phyloP scores from a whole-genome alignment of 2,329 filamentous ascomycete genomes.

The Pyrenophora graminea region DNA sequence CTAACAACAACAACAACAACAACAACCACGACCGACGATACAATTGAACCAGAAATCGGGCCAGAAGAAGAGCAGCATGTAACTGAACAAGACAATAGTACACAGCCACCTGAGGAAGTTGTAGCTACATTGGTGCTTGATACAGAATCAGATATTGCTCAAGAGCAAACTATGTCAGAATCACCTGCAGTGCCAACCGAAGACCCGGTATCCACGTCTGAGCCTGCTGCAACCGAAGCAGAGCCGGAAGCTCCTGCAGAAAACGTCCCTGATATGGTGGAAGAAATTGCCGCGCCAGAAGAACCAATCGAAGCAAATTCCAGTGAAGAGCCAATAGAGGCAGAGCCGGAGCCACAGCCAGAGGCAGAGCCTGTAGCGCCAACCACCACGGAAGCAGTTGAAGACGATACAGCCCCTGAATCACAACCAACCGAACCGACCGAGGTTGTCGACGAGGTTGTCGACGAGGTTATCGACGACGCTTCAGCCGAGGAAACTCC shows the following conservation, averaged over 20 bases:
- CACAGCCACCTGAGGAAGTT: conserved; percentile 2
- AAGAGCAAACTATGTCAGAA: too few species aligned
- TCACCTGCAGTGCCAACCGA: neutral
- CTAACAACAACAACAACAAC: neutral
- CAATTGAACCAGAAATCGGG: conserved; percentile 9
- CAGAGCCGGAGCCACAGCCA: neutral
- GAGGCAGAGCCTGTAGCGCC: too few species aligned
- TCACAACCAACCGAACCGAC: neutral
- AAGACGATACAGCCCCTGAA: conserved; percentile 1
- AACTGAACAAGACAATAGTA: conserved; percentile 1
- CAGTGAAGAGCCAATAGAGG: conserved; percentile 1
- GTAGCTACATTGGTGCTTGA: neutral
- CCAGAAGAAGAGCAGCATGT: conserved; percentile 9
- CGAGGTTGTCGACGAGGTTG: neutral
- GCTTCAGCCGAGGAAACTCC: neutral
- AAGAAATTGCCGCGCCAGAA: neutral
- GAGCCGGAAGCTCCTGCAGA: conserved; percentile 1
- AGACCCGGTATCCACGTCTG: conserved; percentile 2
- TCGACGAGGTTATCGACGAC: neutral
- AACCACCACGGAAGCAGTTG: neutral
- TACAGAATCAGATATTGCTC: neutral
- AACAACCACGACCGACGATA: too few species aligned
- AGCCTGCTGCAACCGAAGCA: neutral
- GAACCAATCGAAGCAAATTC: neutral
- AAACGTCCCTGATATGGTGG: neutral